Conservation (phyloP, 2,329 filamentous ascomycete species). For the Zymoseptoria tritici region DNA sequence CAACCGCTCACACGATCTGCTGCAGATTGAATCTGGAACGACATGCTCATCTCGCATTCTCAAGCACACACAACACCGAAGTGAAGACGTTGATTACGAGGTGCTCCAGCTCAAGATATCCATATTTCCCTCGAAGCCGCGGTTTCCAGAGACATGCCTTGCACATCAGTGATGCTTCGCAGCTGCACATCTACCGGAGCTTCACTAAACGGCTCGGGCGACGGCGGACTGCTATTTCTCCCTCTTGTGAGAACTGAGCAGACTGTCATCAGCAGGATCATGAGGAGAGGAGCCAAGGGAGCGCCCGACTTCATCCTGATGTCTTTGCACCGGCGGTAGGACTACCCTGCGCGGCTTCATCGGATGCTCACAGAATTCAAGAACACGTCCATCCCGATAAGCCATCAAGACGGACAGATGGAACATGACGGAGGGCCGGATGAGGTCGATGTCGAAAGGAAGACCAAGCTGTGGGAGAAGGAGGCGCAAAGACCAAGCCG, state of each 20-base stretch:
- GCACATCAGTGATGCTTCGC: background rate
- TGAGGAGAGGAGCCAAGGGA: too few species aligned
- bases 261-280: background rate
- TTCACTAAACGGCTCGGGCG: background rate
- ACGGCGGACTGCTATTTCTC: background rate
- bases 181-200: background rate
- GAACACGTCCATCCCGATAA: too few species aligned
- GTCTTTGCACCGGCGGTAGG: too few species aligned
- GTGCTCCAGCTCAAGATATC: background rate
- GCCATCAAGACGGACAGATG: background rate
- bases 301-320: too few species aligned
- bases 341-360: too few species aligned
- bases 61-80: background rate
- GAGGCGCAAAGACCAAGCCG: background rate
- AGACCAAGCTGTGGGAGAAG: background rate
- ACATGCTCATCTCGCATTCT: background rate
- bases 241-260: background rate
- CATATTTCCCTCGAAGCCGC: background rate
- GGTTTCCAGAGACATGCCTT: background rate
- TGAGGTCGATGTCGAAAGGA: background rate
- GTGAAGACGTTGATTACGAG: background rate
- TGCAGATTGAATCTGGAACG: background rate
- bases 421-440: too few species aligned
- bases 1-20: background rate
- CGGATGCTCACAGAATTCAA: too few species aligned